phyloP scores from a whole-genome alignment of 176 grass and related monocot genomes.

The Poa pratensis region DNA sequence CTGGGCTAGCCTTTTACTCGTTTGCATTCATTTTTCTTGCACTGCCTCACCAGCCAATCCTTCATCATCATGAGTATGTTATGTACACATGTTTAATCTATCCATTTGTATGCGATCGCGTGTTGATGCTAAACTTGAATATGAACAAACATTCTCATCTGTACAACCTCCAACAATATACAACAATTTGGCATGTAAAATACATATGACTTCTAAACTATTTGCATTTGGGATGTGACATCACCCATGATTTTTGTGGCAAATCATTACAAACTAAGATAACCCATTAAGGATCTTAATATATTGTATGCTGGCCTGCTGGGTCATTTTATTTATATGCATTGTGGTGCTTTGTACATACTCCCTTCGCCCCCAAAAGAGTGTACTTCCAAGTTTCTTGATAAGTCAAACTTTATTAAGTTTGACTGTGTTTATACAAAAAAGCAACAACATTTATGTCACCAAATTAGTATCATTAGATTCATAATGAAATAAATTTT shows the following conservation, averaged over 20 bases:
- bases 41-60: background rate
- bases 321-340: background rate
- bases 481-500: too few species aligned
- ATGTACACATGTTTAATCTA: slow-evolving; percentile 28
- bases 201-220: background rate
- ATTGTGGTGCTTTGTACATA: background rate
- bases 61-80: background rate
- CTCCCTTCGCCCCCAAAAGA: too few species aligned
- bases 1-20: background rate
- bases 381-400: too few species aligned
- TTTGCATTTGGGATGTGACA: background rate
- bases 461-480: too few species aligned
- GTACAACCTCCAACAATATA: background rate
- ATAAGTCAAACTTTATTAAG: too few species aligned
- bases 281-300: background rate
- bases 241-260: background rate
- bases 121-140: background rate
- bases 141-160: background rate
- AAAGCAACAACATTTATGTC: too few species aligned
- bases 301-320: background rate
- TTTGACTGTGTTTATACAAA: too few species aligned
- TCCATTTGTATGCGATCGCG: background rate
- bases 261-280: background rate
- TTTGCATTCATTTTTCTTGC: background rate
- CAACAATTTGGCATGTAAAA: background rate